Evolutionary conservation across 2,329 filamentous ascomycete genomes (phyloP).

Genomic region (Aureobasidium mangrovei): DNA sequence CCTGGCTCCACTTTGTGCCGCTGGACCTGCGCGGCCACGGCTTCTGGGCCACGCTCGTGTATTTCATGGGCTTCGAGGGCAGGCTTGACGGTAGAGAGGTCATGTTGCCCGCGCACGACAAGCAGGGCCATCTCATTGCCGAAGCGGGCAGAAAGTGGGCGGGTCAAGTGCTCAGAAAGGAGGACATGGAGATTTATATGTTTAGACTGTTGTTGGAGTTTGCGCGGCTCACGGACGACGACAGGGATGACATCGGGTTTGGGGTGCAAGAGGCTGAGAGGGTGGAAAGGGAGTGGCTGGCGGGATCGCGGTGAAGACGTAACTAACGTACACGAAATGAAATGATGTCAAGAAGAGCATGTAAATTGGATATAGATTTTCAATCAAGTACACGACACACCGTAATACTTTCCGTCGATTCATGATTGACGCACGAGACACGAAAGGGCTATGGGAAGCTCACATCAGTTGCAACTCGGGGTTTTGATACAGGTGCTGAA

Average conservation of each 20-base stretch:
- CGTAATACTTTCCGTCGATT: no score
- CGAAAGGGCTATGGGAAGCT: no score
- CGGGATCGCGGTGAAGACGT: background rate
- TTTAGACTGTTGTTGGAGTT: slow-evolving; percentile 72
- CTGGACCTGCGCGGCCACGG: slow-evolving; percentile 65
- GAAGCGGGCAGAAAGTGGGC: slow-evolving; percentile 59
- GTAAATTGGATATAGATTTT: no score
- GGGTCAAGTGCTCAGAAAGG: slow-evolving; percentile 51
- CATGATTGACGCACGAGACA: no score
- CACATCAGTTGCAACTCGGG: no score
- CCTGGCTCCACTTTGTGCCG: slow-evolving; percentile 77
- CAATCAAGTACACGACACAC: no score
- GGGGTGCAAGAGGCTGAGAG: slow-evolving; percentile 13
- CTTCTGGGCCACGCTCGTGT: slow-evolving; percentile 64
- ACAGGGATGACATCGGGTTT: slow-evolving; percentile 38
- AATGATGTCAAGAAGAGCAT: no score
- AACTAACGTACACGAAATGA: no score
- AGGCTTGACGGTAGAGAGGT: slow-evolving; percentile 39
- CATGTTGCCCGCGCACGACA: slow-evolving; percentile 40
- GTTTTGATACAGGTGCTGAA: background rate
- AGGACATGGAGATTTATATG: slow-evolving; percentile 74
- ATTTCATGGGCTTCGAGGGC: slow-evolving; percentile 56
- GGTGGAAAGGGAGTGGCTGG: slow-evolving; percentile 14
- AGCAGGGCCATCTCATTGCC: slow-evolving; percentile 57
- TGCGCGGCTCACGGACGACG: slow-evolving; percentile 59